Evolutionary conservation across 768 basidiomycete genomes (phyloP).

Genomic region (Kwoniella dendrophila): DNA sequence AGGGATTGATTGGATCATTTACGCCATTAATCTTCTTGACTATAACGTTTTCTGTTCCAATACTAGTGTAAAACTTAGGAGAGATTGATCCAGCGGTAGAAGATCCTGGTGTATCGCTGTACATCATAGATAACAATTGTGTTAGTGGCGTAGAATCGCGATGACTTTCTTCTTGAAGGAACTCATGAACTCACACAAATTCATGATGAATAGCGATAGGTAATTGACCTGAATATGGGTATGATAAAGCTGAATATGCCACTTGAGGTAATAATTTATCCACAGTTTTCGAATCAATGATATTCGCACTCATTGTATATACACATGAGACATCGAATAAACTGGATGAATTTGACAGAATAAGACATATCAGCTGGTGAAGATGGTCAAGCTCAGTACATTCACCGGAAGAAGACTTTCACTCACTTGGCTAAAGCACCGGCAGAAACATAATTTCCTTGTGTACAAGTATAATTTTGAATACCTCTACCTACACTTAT

Average conservation of each 20-base stretch:
- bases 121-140: too few relatives aligned
- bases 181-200: constrained; percentile 35
- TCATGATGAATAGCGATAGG: constrained; percentile 35
- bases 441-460: constrained; percentile 36
- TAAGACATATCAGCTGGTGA: not conserved
- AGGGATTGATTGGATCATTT: constrained; percentile 26
- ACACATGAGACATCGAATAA: constrained; percentile 66
- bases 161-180: not conserved
- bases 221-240: constrained; percentile 24
- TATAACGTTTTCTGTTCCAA: constrained; percentile 25
- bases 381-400: constrained; percentile 4
- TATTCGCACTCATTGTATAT: constrained; percentile 54
- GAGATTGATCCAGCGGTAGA: constrained; percentile 32
- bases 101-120: constrained; percentile 22
- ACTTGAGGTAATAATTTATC: constrained; percentile 59
- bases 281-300: constrained; percentile 38
- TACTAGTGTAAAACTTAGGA: constrained; percentile 30
- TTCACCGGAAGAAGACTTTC: not conserved
- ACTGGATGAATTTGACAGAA: not conserved
- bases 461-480: constrained; percentile 57
- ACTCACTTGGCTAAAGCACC: constrained; percentile 48
- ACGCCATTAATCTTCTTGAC: constrained; percentile 14
- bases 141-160: too few relatives aligned
- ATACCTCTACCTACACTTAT: constrained; percentile 47
- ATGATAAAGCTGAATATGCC: constrained; percentile 61